Base-by-base conservation (phyloP, 129 eudicot genomes). In the Arctium minus region DNA sequence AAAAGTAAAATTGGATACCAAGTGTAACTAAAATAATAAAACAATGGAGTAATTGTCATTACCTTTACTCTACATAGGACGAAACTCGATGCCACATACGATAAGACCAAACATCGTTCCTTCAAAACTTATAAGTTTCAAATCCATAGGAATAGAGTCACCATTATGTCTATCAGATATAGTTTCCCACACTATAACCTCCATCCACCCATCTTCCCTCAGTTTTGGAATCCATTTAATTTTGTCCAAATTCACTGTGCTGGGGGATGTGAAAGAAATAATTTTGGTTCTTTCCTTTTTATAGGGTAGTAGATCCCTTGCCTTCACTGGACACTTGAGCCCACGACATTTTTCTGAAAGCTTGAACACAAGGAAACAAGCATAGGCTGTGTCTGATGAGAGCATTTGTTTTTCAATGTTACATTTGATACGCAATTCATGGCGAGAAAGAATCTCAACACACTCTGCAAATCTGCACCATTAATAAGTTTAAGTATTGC, bases 171-270 rank as follows among this genome's bases (percentile, higher is more conserved):
- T 53, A 36, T 83, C 48, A 38, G 29, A 53, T 10, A 50, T 37
- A 36, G 65, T 77, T 83, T 83, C 78, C 82, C 82, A 83, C 9
- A 83, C 73, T 70, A 50, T 70, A 37, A 83, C 82, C 82, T 83
- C 86, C 82, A 83, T 83, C 86, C 82, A 83, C 73, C 86, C 82
- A 70, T 83, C 86, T 50, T 77, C 73, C 74, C 86, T 83, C n/a
- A 27, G 48, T 77, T 70, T 72, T 11, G 86, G 82, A 70, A 83
- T 30, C 82, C 86, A 83, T 77, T 77, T 83, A 29, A 83, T 53
- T 4, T 83, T 71, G 82, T 83, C 71, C 64, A 77, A 53, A 22
- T 83, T 71, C 73, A 77, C 78, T 17, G 6, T 30, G 36, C 31
- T 77, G 38, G 78, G 82, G 1, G 78, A 17, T 7, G 17, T 70